These are phyloP conservation scores for Exserohilum turcica DNA, from an alignment of 2,329 filamentous ascomycete genomes.

Conservation along the genomic window DNA sequence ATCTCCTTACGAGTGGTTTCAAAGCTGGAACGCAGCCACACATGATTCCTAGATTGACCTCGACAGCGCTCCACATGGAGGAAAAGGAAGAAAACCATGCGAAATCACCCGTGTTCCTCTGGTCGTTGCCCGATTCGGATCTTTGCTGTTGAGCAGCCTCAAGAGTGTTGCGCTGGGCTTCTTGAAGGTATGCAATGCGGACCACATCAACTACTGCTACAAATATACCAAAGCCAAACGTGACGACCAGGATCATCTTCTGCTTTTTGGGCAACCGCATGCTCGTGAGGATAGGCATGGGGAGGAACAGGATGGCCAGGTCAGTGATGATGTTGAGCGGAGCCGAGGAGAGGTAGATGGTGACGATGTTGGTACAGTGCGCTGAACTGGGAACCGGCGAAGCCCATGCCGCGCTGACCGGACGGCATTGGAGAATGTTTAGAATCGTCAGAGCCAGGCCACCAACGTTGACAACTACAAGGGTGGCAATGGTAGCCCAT, in stretches of 20 bases:
- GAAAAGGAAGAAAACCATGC: conserved; percentile 78
- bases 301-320: conserved; percentile 82
- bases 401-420: conserved; percentile 71
- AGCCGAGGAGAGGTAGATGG: conserved; percentile 72
- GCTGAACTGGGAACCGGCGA: conserved; percentile 53
- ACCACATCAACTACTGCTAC: conserved; percentile 87
- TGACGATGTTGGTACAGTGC: conserved; percentile 65
- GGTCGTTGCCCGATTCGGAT: conserved; percentile 31
- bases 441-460: conserved; percentile 81
- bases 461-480: conserved; percentile 77
- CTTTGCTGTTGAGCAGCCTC: conserved; percentile 45
- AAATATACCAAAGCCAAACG: conserved; percentile 86
- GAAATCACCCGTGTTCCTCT: conserved; percentile 56
- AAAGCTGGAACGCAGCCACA: conserved; percentile 91
- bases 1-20: conserved; percentile 77
- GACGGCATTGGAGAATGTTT: conserved; percentile 85
- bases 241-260: conserved; percentile 84
- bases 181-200: conserved; percentile 86
- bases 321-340: conserved; percentile 93
- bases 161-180: conserved; percentile 61
- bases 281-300: conserved; percentile 77
- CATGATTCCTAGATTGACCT: conserved; percentile 88
- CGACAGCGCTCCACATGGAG: conserved; percentile 92
- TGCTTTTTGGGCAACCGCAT: conserved; percentile 85
- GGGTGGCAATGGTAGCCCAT: conserved; percentile 78